These are phyloP conservation scores for Agaricus sinodeliciosus DNA, from an alignment of 768 basidiomycete genomes.

Conservation along the genomic window DNA sequence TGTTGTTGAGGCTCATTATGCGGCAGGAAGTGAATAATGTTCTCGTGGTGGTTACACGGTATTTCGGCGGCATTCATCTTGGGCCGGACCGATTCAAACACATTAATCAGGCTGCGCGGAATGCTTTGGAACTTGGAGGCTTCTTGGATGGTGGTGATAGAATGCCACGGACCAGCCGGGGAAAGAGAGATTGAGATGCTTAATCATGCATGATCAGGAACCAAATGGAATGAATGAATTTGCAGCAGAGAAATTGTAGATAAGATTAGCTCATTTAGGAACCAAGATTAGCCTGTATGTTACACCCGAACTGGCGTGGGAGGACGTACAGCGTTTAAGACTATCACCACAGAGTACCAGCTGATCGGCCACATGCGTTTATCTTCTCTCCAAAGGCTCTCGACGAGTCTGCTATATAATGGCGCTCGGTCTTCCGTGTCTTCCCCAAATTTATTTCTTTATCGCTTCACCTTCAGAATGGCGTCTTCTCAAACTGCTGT, in stretches of 20 bases:
- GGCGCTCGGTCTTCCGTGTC: background rate
- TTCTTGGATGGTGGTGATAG: constrained; percentile 57
- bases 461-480: constrained; percentile 34
- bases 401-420: constrained; percentile 4
- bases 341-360: background rate
- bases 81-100: constrained; percentile 88
- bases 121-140: constrained; percentile 83
- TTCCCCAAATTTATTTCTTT: background rate
- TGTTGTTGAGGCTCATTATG: constrained; percentile 1
- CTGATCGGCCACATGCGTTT: constrained; percentile 8
- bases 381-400: constrained; percentile 9
- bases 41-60: constrained; percentile 87
- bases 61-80: constrained; percentile 88
- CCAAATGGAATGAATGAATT: too few species aligned
- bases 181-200: constrained; percentile 18
- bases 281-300: background rate
- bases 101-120: constrained; percentile 92
- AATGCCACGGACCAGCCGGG: constrained; percentile 24
- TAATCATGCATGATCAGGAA: background rate
- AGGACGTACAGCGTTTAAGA: background rate
- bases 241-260: too few species aligned
- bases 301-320: background rate
- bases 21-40: constrained; percentile 74
- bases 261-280: background rate
- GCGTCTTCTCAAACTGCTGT: constrained; percentile 45